Conservation (phyloP, 768 basidiomycete genomes). For the Phanerochaete sordida region DNA sequence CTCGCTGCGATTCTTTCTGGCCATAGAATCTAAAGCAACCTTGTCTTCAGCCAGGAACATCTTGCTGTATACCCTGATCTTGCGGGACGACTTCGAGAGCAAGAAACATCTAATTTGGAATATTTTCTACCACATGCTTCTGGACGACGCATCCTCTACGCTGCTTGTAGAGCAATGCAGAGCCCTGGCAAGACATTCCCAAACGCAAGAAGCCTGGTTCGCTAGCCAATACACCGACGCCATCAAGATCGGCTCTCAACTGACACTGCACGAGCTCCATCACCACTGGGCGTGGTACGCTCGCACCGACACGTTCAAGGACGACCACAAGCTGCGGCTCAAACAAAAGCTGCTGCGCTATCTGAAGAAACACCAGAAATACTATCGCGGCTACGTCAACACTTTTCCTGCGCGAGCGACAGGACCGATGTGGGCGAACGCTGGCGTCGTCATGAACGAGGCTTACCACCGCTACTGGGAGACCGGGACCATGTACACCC, state of each 20-base stretch:
- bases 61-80: slow-evolving; percentile 40
- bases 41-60: slow-evolving; percentile 41
- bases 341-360: background rate
- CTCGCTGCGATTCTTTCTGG: background rate
- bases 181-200: slow-evolving; percentile 32
- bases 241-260: slow-evolving; percentile 34
- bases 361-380: background rate
- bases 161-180: slow-evolving; percentile 37
- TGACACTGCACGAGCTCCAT: slow-evolving; percentile 37
- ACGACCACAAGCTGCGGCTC: background rate
- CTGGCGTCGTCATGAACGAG: background rate
- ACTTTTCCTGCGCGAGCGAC: background rate
- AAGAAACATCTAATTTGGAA: slow-evolving; percentile 32
- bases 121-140: slow-evolving; percentile 45
- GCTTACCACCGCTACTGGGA: slow-evolving; percentile 1
- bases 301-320: background rate
- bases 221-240: slow-evolving; percentile 32
- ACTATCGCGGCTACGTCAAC: background rate
- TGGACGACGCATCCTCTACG: slow-evolving; percentile 34
- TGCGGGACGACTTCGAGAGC: slow-evolving; percentile 25
- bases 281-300: slow-evolving; percentile 35
- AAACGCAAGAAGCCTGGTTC: slow-evolving; percentile 35
- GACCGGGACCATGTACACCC: slow-evolving; percentile 26
- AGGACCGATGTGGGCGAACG: background rate
- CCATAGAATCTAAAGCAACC: background rate